These are phyloP conservation scores for Termitomyces sp. DNA, from an alignment of 768 basidiomycete genomes.

Conservation along the genomic window DNA sequence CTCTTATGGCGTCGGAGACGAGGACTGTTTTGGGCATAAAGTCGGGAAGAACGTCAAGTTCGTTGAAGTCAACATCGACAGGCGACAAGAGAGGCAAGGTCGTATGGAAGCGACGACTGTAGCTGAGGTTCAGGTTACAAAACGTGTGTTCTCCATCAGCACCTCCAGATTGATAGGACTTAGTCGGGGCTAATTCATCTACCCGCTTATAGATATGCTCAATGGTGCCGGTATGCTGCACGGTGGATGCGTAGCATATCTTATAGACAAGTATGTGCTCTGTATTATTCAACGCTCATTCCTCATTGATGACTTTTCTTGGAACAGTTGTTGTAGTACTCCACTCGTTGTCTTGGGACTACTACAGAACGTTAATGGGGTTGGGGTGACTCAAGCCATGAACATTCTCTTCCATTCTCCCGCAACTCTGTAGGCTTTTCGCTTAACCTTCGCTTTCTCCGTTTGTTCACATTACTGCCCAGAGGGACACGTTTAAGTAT, in stretches of 20 bases:
- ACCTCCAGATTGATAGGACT: constrained; percentile 3
- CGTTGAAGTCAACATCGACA: constrained; percentile 49
- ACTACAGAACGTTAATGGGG: constrained; percentile 55
- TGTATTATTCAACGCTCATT: not conserved
- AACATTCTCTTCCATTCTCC: constrained; percentile 67
- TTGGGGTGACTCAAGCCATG: constrained; percentile 71
- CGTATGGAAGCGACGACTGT: constrained; percentile 55
- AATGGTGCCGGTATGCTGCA: constrained; percentile 75
- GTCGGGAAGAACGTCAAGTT: constrained; percentile 59
- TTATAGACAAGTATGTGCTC: constrained; percentile 65
- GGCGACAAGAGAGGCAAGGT: constrained; percentile 40
- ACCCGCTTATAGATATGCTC: constrained; percentile 47
- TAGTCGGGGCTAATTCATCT: not conserved
- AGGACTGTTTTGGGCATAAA: constrained; percentile 54
- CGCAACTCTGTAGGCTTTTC: constrained; percentile 47
- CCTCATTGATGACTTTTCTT: not conserved
- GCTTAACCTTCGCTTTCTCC: constrained; percentile 1
- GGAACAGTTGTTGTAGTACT: constrained; percentile 53
- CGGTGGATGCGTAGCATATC: constrained; percentile 68
- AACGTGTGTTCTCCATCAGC: constrained; percentile 35
- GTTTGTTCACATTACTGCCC: constrained; percentile 3
- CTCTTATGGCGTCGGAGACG: constrained; percentile 64
- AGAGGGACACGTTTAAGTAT: constrained; percentile 60
- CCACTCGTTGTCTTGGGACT: constrained; percentile 65
- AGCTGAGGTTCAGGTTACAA: constrained; percentile 57